Conservation (phyloP, 345 rosid genomes). For the Brassica juncea region DNA sequence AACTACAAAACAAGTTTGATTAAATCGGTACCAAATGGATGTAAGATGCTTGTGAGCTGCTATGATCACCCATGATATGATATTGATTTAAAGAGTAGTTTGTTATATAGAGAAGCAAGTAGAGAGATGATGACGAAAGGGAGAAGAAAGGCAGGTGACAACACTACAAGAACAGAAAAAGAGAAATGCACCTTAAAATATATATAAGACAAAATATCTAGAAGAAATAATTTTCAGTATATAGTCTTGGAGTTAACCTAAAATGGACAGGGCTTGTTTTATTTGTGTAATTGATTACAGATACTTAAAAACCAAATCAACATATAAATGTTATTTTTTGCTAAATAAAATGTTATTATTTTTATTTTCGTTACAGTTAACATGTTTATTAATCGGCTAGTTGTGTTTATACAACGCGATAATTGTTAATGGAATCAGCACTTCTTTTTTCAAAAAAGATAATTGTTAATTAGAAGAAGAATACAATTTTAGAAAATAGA, state of each 20-base stretch:
- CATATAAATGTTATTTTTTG: background rate
- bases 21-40: conserved; percentile 54
- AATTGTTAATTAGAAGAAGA: background rate
- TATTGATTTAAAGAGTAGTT: background rate
- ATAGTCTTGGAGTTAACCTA: background rate
- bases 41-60: conserved; percentile 56
- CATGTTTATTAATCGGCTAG: conserved; percentile 3
- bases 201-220: conserved; percentile 9
- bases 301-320: background rate
- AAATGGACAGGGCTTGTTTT: conserved; percentile 7
- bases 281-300: background rate
- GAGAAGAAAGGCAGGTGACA: conserved; percentile 22
- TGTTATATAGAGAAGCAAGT: background rate
- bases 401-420: background rate
- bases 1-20: background rate
- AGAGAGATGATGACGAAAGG: conserved; percentile 6
- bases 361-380: background rate
- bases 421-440: background rate
- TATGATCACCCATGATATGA: conserved; percentile 47
- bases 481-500: background rate
- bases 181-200: conserved; percentile 3
- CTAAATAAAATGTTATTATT: background rate
- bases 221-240: background rate
- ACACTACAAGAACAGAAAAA: background rate
- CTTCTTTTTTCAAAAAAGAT: background rate